Evolutionary conservation across 371 early-diverging fungal genomes (phyloP).

Genomic region (Syncephalastrum racemosum): DNA sequence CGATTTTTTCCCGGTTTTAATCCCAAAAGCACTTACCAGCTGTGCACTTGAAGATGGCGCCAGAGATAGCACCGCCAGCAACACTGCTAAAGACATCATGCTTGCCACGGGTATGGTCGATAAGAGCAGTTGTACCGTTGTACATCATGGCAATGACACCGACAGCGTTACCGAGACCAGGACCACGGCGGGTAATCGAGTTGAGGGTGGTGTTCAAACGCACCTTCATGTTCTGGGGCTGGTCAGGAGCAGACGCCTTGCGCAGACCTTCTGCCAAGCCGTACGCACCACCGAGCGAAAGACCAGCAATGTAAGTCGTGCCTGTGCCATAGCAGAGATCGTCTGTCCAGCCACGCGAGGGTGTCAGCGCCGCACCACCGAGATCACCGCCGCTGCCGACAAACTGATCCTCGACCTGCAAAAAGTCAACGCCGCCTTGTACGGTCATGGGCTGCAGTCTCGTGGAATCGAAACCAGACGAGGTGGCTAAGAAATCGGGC

Average conservation of each 20-base stretch:
- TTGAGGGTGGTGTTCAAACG: slow-evolving; percentile 84
- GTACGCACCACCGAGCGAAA: slow-evolving; percentile 79
- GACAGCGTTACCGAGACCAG: slow-evolving; percentile 82
- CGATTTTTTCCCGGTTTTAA: too few relatives aligned
- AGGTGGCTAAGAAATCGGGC: slow-evolving; percentile 54
- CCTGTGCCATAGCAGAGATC: slow-evolving; percentile 90
- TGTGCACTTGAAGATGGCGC: slow-evolving; percentile 78
- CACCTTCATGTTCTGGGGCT: slow-evolving; percentile 65
- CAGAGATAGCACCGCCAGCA: slow-evolving; percentile 75
- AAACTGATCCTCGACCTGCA: slow-evolving; percentile 53
- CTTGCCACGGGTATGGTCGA: slow-evolving; percentile 62
- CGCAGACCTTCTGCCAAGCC: slow-evolving; percentile 79
- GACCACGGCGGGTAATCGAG: slow-evolving; percentile 83
- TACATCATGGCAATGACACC: slow-evolving; percentile 85
- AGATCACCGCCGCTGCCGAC: slow-evolving; percentile 23
- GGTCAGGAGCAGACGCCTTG: slow-evolving; percentile 47
- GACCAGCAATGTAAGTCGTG: slow-evolving; percentile 74
- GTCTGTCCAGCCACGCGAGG: slow-evolving; percentile 80
- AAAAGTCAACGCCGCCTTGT: slow-evolving; percentile 62
- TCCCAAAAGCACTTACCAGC: slow-evolving; percentile 45
- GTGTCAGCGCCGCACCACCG: slow-evolving; percentile 54
- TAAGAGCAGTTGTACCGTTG: slow-evolving; percentile 70
- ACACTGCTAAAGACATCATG: slow-evolving; percentile 70
- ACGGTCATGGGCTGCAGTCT: slow-evolving; percentile 60
- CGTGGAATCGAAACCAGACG: slow-evolving; percentile 44